A percentile compares a stretch with the other conserved stretches of the same genome.
Conservation (phyloP, 306 rosid genomes). For the Ceratonia siliqua region DNA sequence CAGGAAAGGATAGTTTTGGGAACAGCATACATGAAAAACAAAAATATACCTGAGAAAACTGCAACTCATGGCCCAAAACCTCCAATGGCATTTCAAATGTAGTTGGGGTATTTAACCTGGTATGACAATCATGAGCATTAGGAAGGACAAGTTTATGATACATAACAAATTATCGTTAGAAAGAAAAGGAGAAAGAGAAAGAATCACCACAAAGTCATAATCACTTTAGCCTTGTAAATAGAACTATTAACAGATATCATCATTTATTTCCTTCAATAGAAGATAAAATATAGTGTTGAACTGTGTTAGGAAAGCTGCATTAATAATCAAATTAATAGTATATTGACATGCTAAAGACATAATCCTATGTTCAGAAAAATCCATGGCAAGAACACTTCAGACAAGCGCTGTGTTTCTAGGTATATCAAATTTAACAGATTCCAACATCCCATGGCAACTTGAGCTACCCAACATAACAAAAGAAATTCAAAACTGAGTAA, state of each 20-base stretch:
- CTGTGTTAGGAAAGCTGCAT: neutral
- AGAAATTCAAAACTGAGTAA: neutral
- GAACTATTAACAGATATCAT: neutral
- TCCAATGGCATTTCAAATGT: conserved; percentile 88
- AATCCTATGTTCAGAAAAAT: conserved; percentile 3
- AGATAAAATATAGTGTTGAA: neutral
- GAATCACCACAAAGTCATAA: conserved; percentile 14
- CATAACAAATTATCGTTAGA: neutral
- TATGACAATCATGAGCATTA: conserved; percentile 13
- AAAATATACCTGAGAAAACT: conserved; percentile 69
- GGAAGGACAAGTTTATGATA: neutral
- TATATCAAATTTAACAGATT: neutral
- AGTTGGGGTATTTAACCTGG: conserved; percentile 80
- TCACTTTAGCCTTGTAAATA: neutral
- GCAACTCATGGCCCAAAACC: conserved; percentile 79
- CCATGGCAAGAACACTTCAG: neutral
- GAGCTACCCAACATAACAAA: neutral
- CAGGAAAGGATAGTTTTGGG: neutral
- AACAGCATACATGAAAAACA: neutral
- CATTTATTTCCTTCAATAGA: neutral
- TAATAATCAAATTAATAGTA: conserved; percentile 21
- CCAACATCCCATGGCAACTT: conserved; percentile 12
- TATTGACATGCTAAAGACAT: neutral
- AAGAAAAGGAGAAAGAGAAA: neutral
- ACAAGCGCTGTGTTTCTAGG: neutral